A percentile compares a stretch with the other conserved stretches of the same genome.
phyloP scores from a whole-genome alignment of 257 asterid genomes.

The Petunia axillaris region DNA sequence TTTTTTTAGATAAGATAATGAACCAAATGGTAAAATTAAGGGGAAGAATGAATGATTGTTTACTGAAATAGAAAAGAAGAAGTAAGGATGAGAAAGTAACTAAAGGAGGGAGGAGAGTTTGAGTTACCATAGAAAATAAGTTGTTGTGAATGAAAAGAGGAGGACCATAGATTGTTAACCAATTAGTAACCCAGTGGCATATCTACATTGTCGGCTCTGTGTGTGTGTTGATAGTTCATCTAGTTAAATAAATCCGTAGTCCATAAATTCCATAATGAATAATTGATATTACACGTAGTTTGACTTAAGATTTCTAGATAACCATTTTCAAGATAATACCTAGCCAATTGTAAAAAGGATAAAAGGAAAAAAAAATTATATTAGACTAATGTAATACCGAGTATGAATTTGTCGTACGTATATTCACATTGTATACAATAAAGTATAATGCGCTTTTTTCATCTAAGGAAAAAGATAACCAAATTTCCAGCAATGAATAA shows the following conservation, averaged over 20 bases:
- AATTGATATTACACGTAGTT: background rate
- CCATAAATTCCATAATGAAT: background rate
- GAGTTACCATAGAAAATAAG: constrained; percentile 1
- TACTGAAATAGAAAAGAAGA: constrained; percentile 6
- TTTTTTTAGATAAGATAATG: too few relatives aligned
- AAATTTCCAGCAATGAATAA: background rate
- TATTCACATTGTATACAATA: background rate
- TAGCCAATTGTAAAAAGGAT: background rate
- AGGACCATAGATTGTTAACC: constrained; percentile 11
- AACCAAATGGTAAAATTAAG: background rate
- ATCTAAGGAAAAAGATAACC: background rate
- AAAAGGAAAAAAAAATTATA: too few relatives aligned
- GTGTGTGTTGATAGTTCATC: background rate
- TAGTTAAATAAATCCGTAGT: background rate
- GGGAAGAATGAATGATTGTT: constrained; percentile 14
- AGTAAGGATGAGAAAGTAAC: background rate
- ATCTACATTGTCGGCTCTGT: background rate
- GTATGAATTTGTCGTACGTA: background rate
- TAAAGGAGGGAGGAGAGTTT: too few relatives aligned
- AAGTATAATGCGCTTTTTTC: background rate
- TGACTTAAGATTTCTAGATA: background rate
- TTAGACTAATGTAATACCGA: too few relatives aligned
- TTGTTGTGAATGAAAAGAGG: constrained; percentile 24
- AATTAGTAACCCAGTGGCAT: background rate
- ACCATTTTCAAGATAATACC: background rate